These are phyloP conservation scores for Cladosporium sp. DNA, from an alignment of 2,329 filamentous ascomycete species.

Conservation along the genomic window DNA sequence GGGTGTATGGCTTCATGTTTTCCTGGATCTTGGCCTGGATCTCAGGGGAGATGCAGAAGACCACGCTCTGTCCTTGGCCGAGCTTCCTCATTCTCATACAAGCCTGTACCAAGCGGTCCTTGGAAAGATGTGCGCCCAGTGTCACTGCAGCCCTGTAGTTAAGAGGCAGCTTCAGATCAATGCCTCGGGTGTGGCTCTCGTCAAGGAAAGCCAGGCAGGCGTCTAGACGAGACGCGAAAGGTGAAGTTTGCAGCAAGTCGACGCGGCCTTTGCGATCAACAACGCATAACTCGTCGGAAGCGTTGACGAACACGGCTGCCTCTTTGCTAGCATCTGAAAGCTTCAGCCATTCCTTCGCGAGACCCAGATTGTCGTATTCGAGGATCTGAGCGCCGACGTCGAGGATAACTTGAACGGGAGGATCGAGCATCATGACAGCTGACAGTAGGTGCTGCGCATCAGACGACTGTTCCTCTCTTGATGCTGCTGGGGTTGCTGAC, in stretches of 20 bases:
- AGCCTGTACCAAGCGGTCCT: constrained; percentile 69
- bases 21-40: constrained; percentile 56
- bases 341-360: constrained; percentile 58
- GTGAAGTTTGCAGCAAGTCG: constrained; percentile 58
- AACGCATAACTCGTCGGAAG: constrained; percentile 56
- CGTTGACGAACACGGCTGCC: constrained; percentile 60
- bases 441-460: constrained; percentile 44
- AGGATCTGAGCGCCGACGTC: constrained; percentile 72
- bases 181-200: constrained; percentile 69
- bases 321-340: constrained; percentile 34
- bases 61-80: constrained; percentile 64
- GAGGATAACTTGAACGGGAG: constrained; percentile 59
- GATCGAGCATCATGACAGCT: constrained; percentile 42
- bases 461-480: not conserved
- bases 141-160: constrained; percentile 67
- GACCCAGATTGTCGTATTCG: constrained; percentile 58
- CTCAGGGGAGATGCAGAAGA: constrained; percentile 62
- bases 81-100: constrained; percentile 73
- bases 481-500: not conserved
- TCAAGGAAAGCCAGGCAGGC: constrained; percentile 68
- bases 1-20: constrained; percentile 7
- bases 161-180: constrained; percentile 62
- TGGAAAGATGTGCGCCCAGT: constrained; percentile 63
- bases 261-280: constrained; percentile 50
- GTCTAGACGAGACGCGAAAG: constrained; percentile 58